These are phyloP conservation scores for Durio zibethinus DNA, from an alignment of 345 rosid species.

Conservation along the genomic window DNA sequence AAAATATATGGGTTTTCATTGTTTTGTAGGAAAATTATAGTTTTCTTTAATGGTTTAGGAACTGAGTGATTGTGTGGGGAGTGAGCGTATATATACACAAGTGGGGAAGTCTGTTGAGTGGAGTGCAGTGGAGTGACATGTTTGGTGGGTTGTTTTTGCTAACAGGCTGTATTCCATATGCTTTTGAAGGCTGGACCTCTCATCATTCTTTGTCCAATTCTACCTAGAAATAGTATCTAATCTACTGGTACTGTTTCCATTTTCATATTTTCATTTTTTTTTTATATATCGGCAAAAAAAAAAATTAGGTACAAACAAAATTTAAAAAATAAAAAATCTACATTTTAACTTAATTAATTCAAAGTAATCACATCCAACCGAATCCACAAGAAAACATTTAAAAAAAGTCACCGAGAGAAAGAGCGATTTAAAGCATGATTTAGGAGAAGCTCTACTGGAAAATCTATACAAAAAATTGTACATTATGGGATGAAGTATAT, in stretches of 20 bases:
- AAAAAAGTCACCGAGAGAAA: too few species aligned
- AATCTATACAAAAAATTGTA: background rate
- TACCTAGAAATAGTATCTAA: conserved; percentile 6
- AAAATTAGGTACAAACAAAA: background rate
- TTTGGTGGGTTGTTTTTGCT: conserved; percentile 19
- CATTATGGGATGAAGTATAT: background rate
- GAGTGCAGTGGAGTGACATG: conserved; percentile 14
- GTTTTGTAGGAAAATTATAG: conserved; percentile 1
- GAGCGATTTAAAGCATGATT: conserved; percentile 6
- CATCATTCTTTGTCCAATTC: conserved; percentile 5
- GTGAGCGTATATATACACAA: conserved; percentile 24
- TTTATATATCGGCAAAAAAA: background rate
- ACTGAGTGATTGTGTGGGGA: background rate
- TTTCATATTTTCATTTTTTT: background rate
- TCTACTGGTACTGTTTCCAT: background rate
- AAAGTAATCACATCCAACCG: too few species aligned
- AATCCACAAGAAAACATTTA: too few species aligned
- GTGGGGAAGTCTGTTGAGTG: conserved; percentile 10
- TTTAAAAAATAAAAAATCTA: too few species aligned
- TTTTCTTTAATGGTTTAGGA: conserved; percentile 9
- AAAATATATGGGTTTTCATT: conserved; percentile 32
- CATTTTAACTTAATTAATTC: too few species aligned
- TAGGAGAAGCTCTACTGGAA: background rate
- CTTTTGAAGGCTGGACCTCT: conserved; percentile 25
- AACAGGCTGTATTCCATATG: conserved; percentile 74